Base-by-base conservation (phyloP, 257 asterid genomes). In the Ilex aquifolium region DNA sequence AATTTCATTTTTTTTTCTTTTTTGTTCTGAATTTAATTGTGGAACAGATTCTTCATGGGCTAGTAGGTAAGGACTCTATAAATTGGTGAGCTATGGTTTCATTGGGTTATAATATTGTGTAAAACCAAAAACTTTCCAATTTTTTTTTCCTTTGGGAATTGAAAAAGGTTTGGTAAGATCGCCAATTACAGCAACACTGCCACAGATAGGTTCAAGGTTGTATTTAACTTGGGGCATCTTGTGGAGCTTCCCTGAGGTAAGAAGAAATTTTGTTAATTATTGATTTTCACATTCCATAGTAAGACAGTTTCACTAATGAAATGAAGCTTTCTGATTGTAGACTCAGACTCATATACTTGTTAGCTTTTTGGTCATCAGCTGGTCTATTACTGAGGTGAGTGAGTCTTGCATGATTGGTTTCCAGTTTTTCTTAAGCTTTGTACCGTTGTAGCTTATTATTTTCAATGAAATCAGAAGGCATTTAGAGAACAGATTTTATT, bases 151-250 rank as follows among this genome's bases (percentile, higher is more conserved):
- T 63, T 44, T 31, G 55, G 49, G 59, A 31, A 29, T 30, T 65
- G 49, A 30, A 7, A 55, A 64, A 75, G 97, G 97, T 51, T 62
- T 85, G 68, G 96, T 93, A 68, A 76, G 99, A 77, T 93, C 99
- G 61, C 99, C 99, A 40, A 81, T 89, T 66, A 70, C 88, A 62
- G 95, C 97, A 56, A 93, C 91, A 3, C 84, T 89, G 2, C 97
- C 99, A 53, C 97, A 92, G 71, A 88, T 92, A 10, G 69, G 89
- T 71, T 89, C 97, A 48, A 73, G 99, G 52, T 31, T 93, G 61
- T 87, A 93, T 78, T 80, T 93, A 29, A 77, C 85, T 1, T 93
- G 99, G 99, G 99, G 97, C 1, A 82, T 89, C 63, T 81, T 93
- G 9, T 78, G 82, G 85, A 83, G 94, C 69, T 93, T 93, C 77